A percentile compares a stretch with the other conserved stretches of the same genome.
These are phyloP conservation scores for Botrytis paeoniae DNA, from an alignment of 2,329 filamentous ascomycete species.

Conservation along the genomic window DNA sequence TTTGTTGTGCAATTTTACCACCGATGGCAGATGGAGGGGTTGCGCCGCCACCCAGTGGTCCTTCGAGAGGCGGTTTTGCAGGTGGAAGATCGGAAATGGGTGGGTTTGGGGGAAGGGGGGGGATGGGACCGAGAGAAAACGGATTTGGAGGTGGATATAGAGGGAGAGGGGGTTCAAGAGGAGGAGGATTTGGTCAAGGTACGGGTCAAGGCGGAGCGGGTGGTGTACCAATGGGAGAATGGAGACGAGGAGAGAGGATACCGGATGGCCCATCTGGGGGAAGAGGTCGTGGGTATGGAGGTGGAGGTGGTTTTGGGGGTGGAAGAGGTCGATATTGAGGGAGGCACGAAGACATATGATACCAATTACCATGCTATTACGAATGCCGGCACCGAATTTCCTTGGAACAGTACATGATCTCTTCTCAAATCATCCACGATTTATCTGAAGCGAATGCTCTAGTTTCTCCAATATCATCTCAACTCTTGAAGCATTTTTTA, in stretches of 20 bases:
- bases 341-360: slow-evolving; percentile 22
- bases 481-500: background rate
- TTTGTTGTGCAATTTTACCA: slow-evolving; percentile 77
- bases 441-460: background rate
- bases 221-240: slow-evolving; percentile 53
- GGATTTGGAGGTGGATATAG: slow-evolving; percentile 38
- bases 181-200: slow-evolving; percentile 42
- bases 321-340: slow-evolving; percentile 41
- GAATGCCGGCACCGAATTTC: background rate
- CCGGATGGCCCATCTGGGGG: slow-evolving; percentile 48
- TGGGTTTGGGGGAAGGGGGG: slow-evolving; percentile 41
- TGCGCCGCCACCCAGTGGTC: slow-evolving; percentile 55
- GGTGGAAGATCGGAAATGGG: slow-evolving; percentile 39
- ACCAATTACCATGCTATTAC: slow-evolving; percentile 20
- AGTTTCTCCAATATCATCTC: background rate
- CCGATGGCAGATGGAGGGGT: slow-evolving; percentile 72
- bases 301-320: slow-evolving; percentile 45
- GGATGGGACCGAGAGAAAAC: slow-evolving; percentile 39
- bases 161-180: slow-evolving; percentile 39
- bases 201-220: slow-evolving; percentile 39
- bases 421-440: background rate
- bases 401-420: background rate
- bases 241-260: slow-evolving; percentile 62
- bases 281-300: slow-evolving; percentile 48
- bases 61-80: slow-evolving; percentile 40